Percentiles rank a stretch among this genome's conserved stretches.
phyloP scores from a whole-genome alignment of 768 basidiomycete genomes.

The Podaxis carcinomalis region DNA sequence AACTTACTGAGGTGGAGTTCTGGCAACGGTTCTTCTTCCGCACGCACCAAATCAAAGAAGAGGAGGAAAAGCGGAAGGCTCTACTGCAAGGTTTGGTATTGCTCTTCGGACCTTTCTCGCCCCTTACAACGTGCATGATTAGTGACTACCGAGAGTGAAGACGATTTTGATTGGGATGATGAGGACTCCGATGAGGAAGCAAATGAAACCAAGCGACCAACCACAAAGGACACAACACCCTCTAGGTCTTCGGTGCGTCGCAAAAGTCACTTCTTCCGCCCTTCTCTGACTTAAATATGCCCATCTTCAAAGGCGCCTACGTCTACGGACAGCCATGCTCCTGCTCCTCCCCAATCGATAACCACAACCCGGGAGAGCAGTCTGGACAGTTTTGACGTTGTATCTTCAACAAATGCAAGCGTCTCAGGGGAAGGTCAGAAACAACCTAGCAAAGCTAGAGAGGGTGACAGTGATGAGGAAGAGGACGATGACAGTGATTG shows the following conservation, averaged over 20 bases:
- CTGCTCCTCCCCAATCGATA: conserved; percentile 26
- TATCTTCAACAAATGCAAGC: conserved; percentile 52
- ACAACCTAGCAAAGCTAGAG: conserved; percentile 18
- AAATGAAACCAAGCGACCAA: conserved; percentile 13
- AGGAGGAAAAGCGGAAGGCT: conserved; percentile 75
- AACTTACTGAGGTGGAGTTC: conserved; percentile 61
- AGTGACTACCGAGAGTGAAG: conserved; percentile 70
- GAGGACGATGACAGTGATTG: conserved; percentile 49
- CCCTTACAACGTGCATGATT: not conserved
- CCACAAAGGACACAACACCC: conserved; percentile 9
- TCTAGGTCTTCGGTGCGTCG: conserved; percentile 7
- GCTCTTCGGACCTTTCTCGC: not conserved
- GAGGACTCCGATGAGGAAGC: conserved; percentile 88
- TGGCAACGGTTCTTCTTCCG: conserved; percentile 93
- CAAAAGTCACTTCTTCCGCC: not conserved
- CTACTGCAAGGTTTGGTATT: conserved; percentile 58
- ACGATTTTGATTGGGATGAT: conserved; percentile 92
- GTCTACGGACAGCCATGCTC: conserved; percentile 17
- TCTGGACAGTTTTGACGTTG: conserved; percentile 66
- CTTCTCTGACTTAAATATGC: not conserved
- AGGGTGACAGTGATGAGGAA: conserved; percentile 22
- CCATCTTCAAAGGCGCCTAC: not conserved
- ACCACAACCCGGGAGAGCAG: conserved; percentile 53
- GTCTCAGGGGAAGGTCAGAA: conserved; percentile 32
- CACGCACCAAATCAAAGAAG: conserved; percentile 71